A percentile compares a stretch with the other conserved stretches of the same genome.
Conservation (phyloP, 1,139 yeast genomes). For the Pichia sp. region DNA sequence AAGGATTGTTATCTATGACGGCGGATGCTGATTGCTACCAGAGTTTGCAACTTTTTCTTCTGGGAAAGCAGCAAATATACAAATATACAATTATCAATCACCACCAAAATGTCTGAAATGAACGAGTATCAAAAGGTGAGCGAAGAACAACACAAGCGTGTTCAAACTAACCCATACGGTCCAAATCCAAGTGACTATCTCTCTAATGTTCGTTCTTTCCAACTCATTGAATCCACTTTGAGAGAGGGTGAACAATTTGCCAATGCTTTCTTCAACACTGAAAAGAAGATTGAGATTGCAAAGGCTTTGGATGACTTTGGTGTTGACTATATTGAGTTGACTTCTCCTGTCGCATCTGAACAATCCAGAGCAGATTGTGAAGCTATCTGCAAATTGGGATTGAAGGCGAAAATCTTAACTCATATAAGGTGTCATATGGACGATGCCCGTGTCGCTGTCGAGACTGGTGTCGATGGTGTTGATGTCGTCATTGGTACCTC, state of each 20-base stretch:
- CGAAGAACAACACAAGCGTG: constrained; percentile 34
- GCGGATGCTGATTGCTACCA: too few relatives aligned
- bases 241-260: constrained; percentile 99
- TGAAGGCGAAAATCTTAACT: constrained; percentile 86
- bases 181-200: constrained; percentile 91
- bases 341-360: constrained; percentile 97
- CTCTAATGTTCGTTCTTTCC: constrained; percentile 84
- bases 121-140: constrained; percentile 40
- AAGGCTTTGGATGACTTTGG: constrained; percentile 97
- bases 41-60: too few relatives aligned
- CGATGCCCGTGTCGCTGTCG: constrained; percentile 94
- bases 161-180: constrained; percentile 72
- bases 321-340: constrained; percentile 94
- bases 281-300: constrained; percentile 95
- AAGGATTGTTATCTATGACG: too few relatives aligned
- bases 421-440: constrained; percentile 99
- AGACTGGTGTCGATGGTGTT: constrained; percentile 98
- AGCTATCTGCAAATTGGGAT: constrained; percentile 94
- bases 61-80: too few relatives aligned
- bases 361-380: constrained; percentile 92
- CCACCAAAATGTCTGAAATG: constrained; percentile 7
- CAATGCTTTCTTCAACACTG: constrained; percentile 91
- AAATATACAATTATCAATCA: too few relatives aligned
- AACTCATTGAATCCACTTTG: constrained; percentile 89
- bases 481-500: constrained; percentile 98